These are phyloP conservation scores for Aspergillus ochraceus DNA, from an alignment of 2,329 filamentous ascomycete genomes.

Conservation along the genomic window DNA sequence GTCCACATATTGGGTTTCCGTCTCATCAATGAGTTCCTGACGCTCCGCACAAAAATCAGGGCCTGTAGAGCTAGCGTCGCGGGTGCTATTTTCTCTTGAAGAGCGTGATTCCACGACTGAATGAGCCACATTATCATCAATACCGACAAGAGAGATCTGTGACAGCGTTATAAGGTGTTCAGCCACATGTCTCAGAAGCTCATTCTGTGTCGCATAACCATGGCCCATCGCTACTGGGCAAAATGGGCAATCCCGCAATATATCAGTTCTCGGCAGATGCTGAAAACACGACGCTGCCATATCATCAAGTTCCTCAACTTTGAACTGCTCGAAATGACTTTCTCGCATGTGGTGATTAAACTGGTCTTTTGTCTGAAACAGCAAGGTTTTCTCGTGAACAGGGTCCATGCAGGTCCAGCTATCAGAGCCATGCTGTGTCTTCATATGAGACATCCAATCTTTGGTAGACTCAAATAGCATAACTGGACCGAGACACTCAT, in stretches of 20 bases:
- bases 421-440: neutral
- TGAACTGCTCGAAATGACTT: neutral
- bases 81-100: no score
- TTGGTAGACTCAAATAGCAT: slow-evolving; percentile 1
- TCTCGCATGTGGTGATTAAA: slow-evolving; percentile 1
- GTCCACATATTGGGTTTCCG: no score
- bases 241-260: neutral
- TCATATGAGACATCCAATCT: slow-evolving; percentile 4
- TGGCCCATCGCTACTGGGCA: neutral
- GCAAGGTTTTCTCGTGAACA: neutral
- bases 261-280: neutral
- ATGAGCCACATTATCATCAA: no score
- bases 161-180: no score
- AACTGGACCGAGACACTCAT: neutral
- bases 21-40: no score
- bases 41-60: no score
- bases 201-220: no score
- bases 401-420: slow-evolving; percentile 7
- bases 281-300: neutral
- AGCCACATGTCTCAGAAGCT: no score
- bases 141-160: no score
- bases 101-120: no score
- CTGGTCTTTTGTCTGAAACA: neutral
- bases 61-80: no score
- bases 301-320: slow-evolving; percentile 1